These are phyloP conservation scores for Chytridium lagenaria DNA, from an alignment of 371 early-diverging fungal species.

Conservation along the genomic window DNA sequence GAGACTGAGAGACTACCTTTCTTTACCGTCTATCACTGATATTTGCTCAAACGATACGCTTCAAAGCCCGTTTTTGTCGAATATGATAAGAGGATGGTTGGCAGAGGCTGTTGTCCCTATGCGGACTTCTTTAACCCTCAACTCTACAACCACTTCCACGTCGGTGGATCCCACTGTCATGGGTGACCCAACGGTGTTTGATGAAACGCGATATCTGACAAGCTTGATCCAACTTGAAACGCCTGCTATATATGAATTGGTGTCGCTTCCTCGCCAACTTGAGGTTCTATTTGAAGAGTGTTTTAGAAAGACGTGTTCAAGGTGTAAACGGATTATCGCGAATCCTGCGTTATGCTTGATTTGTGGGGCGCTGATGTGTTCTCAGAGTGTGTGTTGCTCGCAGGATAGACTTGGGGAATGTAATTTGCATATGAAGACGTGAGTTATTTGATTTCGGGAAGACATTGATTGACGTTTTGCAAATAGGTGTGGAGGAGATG, in stretches of 20 bases:
- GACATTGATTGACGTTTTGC: not conserved
- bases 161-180: not conserved
- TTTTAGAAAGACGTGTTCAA: constrained; percentile 76
- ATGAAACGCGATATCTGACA: not conserved
- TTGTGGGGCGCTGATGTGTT: constrained; percentile 92
- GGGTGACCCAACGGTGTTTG: not conserved
- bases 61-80: not conserved
- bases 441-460: not conserved
- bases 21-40: constrained; percentile 39
- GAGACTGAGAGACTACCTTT: constrained; percentile 40
- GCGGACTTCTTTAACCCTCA: not conserved
- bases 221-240: not conserved
- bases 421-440: constrained; percentile 73
- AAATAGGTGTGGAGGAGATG: constrained; percentile 85
- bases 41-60: not conserved
- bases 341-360: constrained; percentile 92
- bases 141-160: too few relatives aligned
- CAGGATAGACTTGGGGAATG: constrained; percentile 85
- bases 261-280: constrained; percentile 78
- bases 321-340: constrained; percentile 81
- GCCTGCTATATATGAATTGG: constrained; percentile 69
- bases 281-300: constrained; percentile 87
- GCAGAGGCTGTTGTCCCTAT: not conserved
- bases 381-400: constrained; percentile 88
- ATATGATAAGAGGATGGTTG: not conserved